Base-by-base conservation (phyloP, 139 green algal genomes). In the Chlamydomonas sp. region DNA sequence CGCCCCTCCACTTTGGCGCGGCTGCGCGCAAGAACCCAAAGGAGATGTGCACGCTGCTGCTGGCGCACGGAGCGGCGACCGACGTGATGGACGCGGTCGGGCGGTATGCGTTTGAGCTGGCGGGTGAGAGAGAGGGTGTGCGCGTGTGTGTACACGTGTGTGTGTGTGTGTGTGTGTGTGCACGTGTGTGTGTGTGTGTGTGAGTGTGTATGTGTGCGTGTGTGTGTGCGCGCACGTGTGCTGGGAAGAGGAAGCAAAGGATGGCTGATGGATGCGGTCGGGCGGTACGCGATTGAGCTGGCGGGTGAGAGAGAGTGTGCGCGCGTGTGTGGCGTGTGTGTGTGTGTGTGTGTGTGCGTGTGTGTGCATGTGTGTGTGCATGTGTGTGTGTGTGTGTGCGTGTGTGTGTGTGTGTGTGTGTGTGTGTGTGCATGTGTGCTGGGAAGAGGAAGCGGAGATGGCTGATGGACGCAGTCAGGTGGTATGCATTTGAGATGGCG, bases 1-100 rank as follows among this genome's bases (percentile, higher is more conserved):
- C 83, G 1, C 83, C 85, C 13, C 67, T 90, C 33, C 85, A 90
- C 73, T 90, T 90, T 82, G 85, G 80, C 0, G 85, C 85, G 5
- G 57, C 20, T 24, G 82, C 85, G 28, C 84, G 89, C 70, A 76
- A 66, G 8, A 64, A 79, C 10, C n/a, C 71, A 0, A 36, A 58
- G 3, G 62, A 71, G n/a, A 63, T 68, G 6, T 83, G 74, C 36
- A 29, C 78, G 71, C 35, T 80, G 61, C 80, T 90, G 70, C 57
- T 90, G 61, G 43, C 71, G 31, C 43, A 29, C 0, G 82, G 82
- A 0, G 84, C 82, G 0, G 65, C 81, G 61, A 67, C 72, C 1
- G 69, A 78, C 35, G 70, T 79, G 0, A 50, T 73, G 22, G 72
- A 77, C 50, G 26, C 36, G 8, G 48, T 35, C 34, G 72, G 72